Evolutionary conservation across 164 flowering plant species (phyloP).

Genomic region (Macadamia tetraphylla): DNA sequence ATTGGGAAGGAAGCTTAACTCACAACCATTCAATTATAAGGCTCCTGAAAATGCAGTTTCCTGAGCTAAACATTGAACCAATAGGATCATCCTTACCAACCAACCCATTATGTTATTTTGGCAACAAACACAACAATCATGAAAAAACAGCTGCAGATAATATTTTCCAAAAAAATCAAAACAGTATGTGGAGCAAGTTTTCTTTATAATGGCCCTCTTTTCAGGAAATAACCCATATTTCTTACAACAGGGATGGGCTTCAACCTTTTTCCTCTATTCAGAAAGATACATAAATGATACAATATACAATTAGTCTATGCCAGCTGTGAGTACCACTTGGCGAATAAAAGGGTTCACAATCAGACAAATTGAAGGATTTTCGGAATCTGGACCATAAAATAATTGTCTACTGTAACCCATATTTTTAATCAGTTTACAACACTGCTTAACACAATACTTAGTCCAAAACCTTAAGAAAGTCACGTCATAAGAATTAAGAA

Average conservation of each 20-base stretch:
- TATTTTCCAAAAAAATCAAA: too few species aligned
- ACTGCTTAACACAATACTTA: not conserved
- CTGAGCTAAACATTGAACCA: too few species aligned
- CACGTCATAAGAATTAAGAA: not conserved
- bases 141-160: too few species aligned
- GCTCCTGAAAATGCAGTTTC: too few species aligned
- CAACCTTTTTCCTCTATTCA: not conserved
- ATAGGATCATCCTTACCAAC: too few species aligned
- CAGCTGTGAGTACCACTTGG: conserved; percentile 6
- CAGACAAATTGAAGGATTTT: not conserved
- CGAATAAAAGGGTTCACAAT: not conserved
- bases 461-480: not conserved
- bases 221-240: conserved; percentile 4
- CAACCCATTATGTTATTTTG: too few species aligned
- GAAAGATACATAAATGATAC: conserved; percentile 4
- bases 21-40: too few species aligned
- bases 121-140: too few species aligned
- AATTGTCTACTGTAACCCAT: not conserved
- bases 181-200: too few species aligned
- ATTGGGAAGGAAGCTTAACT: too few species aligned
- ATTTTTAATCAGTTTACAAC: not conserved
- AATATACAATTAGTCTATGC: not conserved
- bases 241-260: not conserved
- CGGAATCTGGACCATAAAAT: not conserved
- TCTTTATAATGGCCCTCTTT: not conserved